Conservation (phyloP, 2,329 filamentous ascomycete species). For the Colletotrichum incanum region DNA sequence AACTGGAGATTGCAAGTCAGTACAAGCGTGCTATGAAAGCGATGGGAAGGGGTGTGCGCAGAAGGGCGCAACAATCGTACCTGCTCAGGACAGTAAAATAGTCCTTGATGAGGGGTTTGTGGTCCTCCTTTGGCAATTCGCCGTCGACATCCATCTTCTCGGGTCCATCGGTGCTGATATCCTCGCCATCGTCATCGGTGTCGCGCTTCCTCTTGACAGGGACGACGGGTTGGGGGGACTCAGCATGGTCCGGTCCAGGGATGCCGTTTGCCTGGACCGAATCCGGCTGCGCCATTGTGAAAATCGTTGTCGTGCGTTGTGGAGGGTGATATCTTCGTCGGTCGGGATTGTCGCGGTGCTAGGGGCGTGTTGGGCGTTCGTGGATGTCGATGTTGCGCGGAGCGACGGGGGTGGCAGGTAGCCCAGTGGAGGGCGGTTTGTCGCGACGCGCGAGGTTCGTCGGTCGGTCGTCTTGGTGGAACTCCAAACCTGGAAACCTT, state of each 20-base stretch:
- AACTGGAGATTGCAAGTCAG: slow-evolving; percentile 59
- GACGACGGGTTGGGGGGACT: slow-evolving; percentile 52
- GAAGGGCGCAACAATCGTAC: slow-evolving; percentile 49
- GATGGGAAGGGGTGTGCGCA: background rate
- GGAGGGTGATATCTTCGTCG: slow-evolving; percentile 15
- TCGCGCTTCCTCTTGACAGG: slow-evolving; percentile 74
- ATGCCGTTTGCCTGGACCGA: slow-evolving; percentile 60
- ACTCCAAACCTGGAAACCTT: slow-evolving; percentile 53
- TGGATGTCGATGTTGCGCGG: slow-evolving; percentile 36
- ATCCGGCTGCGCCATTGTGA: slow-evolving; percentile 60
- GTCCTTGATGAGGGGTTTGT: slow-evolving; percentile 56
- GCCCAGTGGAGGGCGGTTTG: slow-evolving; percentile 43
- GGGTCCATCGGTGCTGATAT: slow-evolving; percentile 47
- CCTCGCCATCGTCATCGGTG: slow-evolving; percentile 60
- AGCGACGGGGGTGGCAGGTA: slow-evolving; percentile 43
- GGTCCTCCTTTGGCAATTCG: slow-evolving; percentile 46
- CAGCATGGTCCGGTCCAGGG: slow-evolving; percentile 53
- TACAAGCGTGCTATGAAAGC: slow-evolving; percentile 26
- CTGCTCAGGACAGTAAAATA: slow-evolving; percentile 57
- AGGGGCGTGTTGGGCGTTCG: slow-evolving; percentile 15
- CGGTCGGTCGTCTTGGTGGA: slow-evolving; percentile 53
- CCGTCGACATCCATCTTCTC: slow-evolving; percentile 49
- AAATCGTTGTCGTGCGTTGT: slow-evolving; percentile 32
- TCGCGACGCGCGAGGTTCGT: slow-evolving; percentile 45
- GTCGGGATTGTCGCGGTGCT: slow-evolving; percentile 24